These are phyloP conservation scores for Melanomma pulvis-pyrius DNA, from an alignment of 495 filamentous ascomycete genomes.

Conservation along the genomic window DNA sequence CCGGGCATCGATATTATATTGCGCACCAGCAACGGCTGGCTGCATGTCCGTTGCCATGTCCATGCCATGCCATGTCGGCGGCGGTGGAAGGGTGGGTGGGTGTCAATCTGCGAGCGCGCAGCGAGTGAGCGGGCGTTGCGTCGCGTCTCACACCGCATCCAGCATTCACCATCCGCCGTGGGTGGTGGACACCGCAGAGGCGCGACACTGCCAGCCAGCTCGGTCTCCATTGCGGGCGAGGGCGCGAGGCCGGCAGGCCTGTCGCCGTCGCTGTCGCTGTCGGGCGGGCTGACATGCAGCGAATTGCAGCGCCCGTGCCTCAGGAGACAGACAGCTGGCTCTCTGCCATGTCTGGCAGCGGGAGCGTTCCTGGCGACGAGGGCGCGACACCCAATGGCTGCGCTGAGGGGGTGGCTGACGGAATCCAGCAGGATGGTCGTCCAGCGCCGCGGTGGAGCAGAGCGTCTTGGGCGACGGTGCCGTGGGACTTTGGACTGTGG, in stretches of 20 bases:
- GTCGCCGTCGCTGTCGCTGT: not conserved
- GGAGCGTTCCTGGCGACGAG: constrained; percentile 25
- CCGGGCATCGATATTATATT: not conserved
- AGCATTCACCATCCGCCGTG: not conserved
- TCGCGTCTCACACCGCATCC: not conserved
- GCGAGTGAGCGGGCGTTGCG: not conserved
- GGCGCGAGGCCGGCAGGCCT: not conserved
- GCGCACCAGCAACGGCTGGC: not conserved
- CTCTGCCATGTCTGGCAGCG: constrained; percentile 12
- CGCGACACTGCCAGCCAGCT: not conserved
- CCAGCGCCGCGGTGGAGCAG: not conserved
- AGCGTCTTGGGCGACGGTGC: not conserved
- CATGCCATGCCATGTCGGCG: no score
- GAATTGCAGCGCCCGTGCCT: not conserved
- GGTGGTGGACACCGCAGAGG: no score
- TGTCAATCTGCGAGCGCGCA: no score
- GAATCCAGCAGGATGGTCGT: constrained; percentile 26
- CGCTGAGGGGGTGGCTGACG: constrained; percentile 13
- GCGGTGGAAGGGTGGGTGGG: no score
- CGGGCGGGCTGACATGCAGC: constrained; percentile 19
- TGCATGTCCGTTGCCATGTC: no score
- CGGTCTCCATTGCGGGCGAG: not conserved
- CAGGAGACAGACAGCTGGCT: constrained; percentile 5
- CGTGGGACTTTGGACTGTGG: not conserved
- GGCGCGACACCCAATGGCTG: constrained; percentile 21